Evolutionary conservation across 208 protist species (phyloP).

Genomic region (Novymonas esmeraldas): DNA sequence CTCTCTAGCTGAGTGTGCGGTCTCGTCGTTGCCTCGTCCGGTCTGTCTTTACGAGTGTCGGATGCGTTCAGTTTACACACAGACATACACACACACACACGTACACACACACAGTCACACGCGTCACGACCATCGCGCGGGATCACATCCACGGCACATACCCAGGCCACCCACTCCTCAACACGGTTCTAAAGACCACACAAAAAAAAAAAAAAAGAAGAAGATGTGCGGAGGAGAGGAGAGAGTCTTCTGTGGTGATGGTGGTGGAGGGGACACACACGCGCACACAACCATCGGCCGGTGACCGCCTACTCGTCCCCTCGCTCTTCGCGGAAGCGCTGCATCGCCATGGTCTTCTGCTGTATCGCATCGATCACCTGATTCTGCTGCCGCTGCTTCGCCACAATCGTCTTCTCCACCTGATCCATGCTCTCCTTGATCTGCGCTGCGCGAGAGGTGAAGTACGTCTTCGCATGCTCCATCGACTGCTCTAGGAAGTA

Average conservation of each 20-base stretch:
- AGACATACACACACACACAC: not conserved
- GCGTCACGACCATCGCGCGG: not conserved
- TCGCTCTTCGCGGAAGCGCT: conserved; percentile 41
- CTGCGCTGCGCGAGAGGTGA: conserved; percentile 65
- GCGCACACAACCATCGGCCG: too few relatives aligned
- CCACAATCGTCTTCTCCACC: conserved; percentile 69
- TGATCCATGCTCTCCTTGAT: conserved; percentile 85
- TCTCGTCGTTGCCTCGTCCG: too few relatives aligned
- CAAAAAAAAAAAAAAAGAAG: not conserved
- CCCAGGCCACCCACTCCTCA: not conserved
- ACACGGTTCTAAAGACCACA: too few relatives aligned
- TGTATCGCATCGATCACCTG: conserved; percentile 81
- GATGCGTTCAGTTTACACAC: too few relatives aligned
- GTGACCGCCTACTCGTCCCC: conserved; percentile 16
- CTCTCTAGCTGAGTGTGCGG: too few relatives aligned
- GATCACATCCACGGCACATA: not conserved
- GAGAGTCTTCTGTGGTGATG: too few relatives aligned
- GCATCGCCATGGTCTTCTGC: conserved; percentile 58
- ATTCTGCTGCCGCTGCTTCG: conserved; percentile 83
- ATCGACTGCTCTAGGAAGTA: conserved; percentile 88
- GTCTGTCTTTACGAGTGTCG: too few relatives aligned
- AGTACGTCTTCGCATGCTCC: conserved; percentile 72
- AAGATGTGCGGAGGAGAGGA: not conserved
- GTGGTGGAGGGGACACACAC: too few relatives aligned
- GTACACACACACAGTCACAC: not conserved